A percentile compares a stretch with the other conserved stretches of the same genome.
Conservation (phyloP, 441 rosid species). For the Euphorbia schlechtendalii region DNA sequence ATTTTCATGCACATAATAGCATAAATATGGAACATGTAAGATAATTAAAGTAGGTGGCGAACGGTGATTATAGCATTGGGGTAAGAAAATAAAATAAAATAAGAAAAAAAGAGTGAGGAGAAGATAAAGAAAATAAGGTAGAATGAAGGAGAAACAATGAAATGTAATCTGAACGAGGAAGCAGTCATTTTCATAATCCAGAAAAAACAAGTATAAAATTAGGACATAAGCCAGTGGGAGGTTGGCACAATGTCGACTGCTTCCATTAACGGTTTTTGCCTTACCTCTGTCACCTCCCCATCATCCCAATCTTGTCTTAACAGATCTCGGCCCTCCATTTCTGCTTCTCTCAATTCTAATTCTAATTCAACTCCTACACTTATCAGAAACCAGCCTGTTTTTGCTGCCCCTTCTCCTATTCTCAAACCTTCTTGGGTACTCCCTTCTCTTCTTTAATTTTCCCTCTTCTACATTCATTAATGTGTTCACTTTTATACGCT, state of each 20-base stretch:
- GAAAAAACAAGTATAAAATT: slow-evolving; percentile 22
- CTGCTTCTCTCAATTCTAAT: slow-evolving; percentile 27
- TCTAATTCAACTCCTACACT: slow-evolving; percentile 49
- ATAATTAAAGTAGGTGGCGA: no score
- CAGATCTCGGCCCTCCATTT: slow-evolving; percentile 37
- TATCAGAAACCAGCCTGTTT: slow-evolving; percentile 81
- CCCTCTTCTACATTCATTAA: no score
- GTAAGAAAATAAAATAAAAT: no score
- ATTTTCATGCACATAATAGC: no score
- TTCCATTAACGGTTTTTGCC: slow-evolving; percentile 54
- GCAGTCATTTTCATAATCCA: slow-evolving; percentile 21
- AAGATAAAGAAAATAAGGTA: not conserved
- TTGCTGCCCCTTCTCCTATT: slow-evolving; percentile 36
- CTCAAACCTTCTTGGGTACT: not conserved
- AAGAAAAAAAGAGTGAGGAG: no score
- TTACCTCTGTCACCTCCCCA: slow-evolving; percentile 42
- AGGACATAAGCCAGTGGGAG: not conserved
- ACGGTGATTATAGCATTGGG: no score
- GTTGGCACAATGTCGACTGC: slow-evolving; percentile 70
- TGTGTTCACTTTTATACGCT: no score
- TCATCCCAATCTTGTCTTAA: slow-evolving; percentile 35
- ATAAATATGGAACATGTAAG: no score
- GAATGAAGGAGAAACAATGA: slow-evolving; percentile 29
- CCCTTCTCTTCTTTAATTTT: no score
- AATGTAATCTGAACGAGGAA: slow-evolving; percentile 40